Base-by-base conservation (phyloP, 2,329 filamentous ascomycete species). In the Fusarium sp. region DNA sequence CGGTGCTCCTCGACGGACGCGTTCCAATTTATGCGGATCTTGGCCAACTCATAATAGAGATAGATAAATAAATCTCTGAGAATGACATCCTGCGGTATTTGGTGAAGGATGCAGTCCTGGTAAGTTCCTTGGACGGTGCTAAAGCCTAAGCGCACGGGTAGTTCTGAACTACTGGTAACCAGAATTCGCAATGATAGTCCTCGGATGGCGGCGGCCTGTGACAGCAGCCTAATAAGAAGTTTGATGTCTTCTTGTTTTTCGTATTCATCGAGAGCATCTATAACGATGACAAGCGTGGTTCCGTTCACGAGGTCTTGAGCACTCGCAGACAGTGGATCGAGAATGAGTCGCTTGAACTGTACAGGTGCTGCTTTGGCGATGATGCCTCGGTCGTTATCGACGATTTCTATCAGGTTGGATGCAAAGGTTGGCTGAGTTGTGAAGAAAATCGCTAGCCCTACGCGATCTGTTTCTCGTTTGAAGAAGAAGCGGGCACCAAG, bases 401-500 rank as follows among this genome's bases (percentile, higher is more conserved):
- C 33, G 7, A 13, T 17, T 1, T 4, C 11, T 10, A 31, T 26
- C 0, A 52, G 9, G 8, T 17, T 17, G 8, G n/a, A 18, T 6
- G n/a, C 18, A 9, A 22, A 52, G 11, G 1, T 15, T 2, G 5
- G 15, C 3, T 18, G 10, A 3, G 2, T 18, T 6, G 50, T 53
- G 18, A 22, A 53, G 5, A 43, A 43, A 4, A 15, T 53, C 2
- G 18, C 6, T 13, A 31, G 17, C 17, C 18, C 33, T 34, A 38
- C 10, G 13, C 11, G 50, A 5, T 53, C 50, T 3, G 38, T 22
- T 26, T 43, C 11, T 5, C 28, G 39, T 17, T 43, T 53, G 50
- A 53, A 53, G 15, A 53, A 43, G 18, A 53, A 53, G 10, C n/a
- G 33, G 4, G 50, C 50, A 5, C 50, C 38, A 11, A 53, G 50